A percentile compares a stretch with the other conserved stretches of the same genome.
These are phyloP conservation scores for Schizophyllum commune DNA, from an alignment of 1,284 basidiomycete genomes.

Conservation along the genomic window DNA sequence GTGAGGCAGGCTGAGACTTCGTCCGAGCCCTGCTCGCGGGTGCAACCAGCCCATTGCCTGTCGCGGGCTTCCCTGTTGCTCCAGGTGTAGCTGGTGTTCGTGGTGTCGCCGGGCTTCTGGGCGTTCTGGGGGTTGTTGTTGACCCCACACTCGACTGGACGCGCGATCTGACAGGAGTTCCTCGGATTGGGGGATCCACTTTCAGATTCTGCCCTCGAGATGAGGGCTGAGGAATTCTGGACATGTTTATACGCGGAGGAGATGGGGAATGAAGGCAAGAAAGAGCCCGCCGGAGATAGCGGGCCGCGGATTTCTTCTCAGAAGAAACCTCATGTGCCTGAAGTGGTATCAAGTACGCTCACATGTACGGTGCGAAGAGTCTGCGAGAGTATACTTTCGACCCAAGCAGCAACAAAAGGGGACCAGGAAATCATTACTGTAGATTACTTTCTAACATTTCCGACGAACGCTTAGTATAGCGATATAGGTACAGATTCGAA, in stretches of 20 bases:
- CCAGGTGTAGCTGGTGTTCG: too few relatives aligned
- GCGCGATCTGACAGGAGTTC: neutral
- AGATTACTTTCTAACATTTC: too few relatives aligned
- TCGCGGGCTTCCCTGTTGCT: neutral
- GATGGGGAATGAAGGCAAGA: neutral
- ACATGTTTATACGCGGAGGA: neutral
- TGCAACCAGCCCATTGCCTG: neutral
- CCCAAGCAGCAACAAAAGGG: too few relatives aligned
- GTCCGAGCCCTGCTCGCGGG: neutral
- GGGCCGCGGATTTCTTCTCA: too few relatives aligned
- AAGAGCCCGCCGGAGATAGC: too few relatives aligned
- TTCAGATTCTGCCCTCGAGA: neutral
- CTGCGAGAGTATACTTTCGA: too few relatives aligned
- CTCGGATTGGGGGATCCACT: neutral
- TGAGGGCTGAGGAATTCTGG: neutral
- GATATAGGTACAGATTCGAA: too few relatives aligned
- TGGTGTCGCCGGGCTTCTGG: neutral
- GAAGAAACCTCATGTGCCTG: too few relatives aligned
- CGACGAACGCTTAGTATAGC: too few relatives aligned
- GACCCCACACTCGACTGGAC: neutral
- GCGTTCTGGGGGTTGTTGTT: neutral
- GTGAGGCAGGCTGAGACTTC: neutral
- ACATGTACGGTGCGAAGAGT: too few relatives aligned
- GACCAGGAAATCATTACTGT: too few relatives aligned
- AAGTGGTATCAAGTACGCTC: too few relatives aligned